Conservation (phyloP, 1,139 yeast species). For the Yamadazyma triangularis region DNA sequence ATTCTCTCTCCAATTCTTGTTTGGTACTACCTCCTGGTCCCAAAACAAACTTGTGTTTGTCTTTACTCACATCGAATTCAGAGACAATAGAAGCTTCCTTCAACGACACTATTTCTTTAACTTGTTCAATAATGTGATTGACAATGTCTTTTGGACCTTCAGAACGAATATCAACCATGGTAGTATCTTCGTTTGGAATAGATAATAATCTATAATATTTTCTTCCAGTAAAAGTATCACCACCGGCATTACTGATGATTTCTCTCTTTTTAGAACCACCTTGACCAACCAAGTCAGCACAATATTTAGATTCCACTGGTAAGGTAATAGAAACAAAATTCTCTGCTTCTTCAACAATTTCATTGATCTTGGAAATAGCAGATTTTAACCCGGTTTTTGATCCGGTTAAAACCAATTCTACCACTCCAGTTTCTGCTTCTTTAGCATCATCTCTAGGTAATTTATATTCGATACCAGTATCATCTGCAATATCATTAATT, state of each 20-base stretch:
- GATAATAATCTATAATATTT: conserved; percentile 58
- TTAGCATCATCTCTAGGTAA: conserved; percentile 47
- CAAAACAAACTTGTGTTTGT: conserved; percentile 71
- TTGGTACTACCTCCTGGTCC: conserved; percentile 82
- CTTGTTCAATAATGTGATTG: conserved; percentile 58
- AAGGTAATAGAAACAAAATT: conserved; percentile 60
- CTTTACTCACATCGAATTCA: conserved; percentile 60
- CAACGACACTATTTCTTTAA: conserved; percentile 60
- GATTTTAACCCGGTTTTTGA: conserved; percentile 74
- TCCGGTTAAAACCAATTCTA: conserved; percentile 72
- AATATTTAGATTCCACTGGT: conserved; percentile 74
- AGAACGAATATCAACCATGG: conserved; percentile 57
- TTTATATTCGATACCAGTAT: conserved; percentile 71
- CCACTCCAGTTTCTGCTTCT: conserved; percentile 39
- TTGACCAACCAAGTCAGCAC: conserved; percentile 75
- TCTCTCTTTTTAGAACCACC: conserved; percentile 74
- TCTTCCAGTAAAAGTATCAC: conserved; percentile 41
- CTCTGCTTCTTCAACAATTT: conserved; percentile 61
- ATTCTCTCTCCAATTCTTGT: conserved; percentile 68
- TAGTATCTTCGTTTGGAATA: conserved; percentile 71
- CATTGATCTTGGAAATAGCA: conserved; percentile 62
- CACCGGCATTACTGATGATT: conserved; percentile 79
- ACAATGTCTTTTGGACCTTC: conserved; percentile 79
- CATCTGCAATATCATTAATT: conserved; percentile 79
- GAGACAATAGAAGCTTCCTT: conserved; percentile 61